phyloP scores from a whole-genome alignment of 805 yeast species.

The Torulaspora indica region DNA sequence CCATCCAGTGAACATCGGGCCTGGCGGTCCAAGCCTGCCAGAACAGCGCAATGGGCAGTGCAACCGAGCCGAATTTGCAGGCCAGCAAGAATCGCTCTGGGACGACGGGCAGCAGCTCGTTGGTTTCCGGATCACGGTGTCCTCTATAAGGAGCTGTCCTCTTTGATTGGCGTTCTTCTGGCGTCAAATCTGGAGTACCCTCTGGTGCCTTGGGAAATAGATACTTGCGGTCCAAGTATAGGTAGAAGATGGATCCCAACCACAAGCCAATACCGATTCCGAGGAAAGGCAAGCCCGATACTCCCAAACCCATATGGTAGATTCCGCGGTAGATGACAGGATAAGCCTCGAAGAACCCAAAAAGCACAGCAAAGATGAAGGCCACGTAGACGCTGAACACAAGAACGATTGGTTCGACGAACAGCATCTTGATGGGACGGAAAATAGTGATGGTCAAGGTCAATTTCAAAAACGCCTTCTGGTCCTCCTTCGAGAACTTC shows the following conservation, averaged over 20 bases:
- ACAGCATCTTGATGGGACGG: slow-evolving; percentile 64
- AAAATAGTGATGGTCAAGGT: slow-evolving; percentile 49
- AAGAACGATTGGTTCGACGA: slow-evolving; percentile 69
- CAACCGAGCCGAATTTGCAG: slow-evolving; percentile 63
- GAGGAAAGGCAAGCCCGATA: slow-evolving; percentile 64
- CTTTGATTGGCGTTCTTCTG: slow-evolving; percentile 34
- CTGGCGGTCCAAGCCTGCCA: slow-evolving; percentile 82
- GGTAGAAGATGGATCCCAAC: slow-evolving; percentile 49
- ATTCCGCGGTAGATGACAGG: slow-evolving; percentile 60
- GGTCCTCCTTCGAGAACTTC: slow-evolving; percentile 34
- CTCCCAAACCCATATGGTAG: slow-evolving; percentile 54
- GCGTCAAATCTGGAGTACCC: slow-evolving; percentile 45
- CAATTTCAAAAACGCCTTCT: slow-evolving; percentile 40
- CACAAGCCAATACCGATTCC: slow-evolving; percentile 68
- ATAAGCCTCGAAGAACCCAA: slow-evolving; percentile 71
- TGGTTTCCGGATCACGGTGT: slow-evolving; percentile 43
- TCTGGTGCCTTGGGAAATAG: slow-evolving; percentile 56
- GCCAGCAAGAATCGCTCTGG: slow-evolving; percentile 60
- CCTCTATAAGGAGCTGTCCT: slow-evolving; percentile 40
- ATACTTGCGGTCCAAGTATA: slow-evolving; percentile 44
- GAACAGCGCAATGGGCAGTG: slow-evolving; percentile 63
- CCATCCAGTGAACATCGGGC: slow-evolving; percentile 64
- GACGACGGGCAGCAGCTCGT: slow-evolving; percentile 48
- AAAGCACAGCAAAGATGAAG: slow-evolving; percentile 69
- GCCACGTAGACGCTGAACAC: slow-evolving; percentile 67